phyloP scores from a whole-genome alignment of 2,329 filamentous ascomycete genomes.

The Aspergillus sp. region DNA sequence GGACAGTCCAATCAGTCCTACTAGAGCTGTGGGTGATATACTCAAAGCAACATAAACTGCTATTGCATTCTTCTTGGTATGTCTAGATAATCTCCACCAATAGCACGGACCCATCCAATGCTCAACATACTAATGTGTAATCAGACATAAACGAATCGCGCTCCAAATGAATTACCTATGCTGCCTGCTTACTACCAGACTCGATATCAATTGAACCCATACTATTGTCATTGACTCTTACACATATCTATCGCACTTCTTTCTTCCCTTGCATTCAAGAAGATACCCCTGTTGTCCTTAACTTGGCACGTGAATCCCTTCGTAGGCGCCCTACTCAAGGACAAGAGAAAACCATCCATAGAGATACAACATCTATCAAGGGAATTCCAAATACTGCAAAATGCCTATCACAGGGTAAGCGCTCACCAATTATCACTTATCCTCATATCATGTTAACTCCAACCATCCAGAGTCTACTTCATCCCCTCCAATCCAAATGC shows the following conservation, averaged over 20 bases:
- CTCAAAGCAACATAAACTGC: too few relatives aligned
- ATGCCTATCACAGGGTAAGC: constrained; percentile 42
- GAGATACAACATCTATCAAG: not conserved
- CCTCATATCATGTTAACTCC: constrained; percentile 13
- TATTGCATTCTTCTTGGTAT: not conserved
- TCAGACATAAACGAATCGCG: not conserved
- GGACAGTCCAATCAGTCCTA: too few relatives aligned
- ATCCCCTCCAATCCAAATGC: constrained; percentile 45
- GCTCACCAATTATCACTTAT: not conserved
- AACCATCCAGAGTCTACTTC: constrained; percentile 43
- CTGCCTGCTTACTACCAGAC: not conserved
- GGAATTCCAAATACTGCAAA: not conserved
- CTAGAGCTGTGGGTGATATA: too few relatives aligned
- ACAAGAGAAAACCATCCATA: not conserved
- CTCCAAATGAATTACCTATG: not conserved
- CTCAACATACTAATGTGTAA: not conserved
- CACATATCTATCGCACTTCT: too few relatives aligned
- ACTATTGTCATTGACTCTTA: too few relatives aligned
- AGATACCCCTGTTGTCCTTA: not conserved
- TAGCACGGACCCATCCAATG: not conserved
- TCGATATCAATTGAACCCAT: not conserved
- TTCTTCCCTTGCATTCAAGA: not conserved
- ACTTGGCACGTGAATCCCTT: not conserved
- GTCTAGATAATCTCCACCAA: not conserved
- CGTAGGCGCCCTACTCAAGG: not conserved